Percentiles rank a stretch among this genome's conserved stretches.
Conservation (phyloP, 1,284 basidiomycete genomes). For the Irpex lacteus region DNA sequence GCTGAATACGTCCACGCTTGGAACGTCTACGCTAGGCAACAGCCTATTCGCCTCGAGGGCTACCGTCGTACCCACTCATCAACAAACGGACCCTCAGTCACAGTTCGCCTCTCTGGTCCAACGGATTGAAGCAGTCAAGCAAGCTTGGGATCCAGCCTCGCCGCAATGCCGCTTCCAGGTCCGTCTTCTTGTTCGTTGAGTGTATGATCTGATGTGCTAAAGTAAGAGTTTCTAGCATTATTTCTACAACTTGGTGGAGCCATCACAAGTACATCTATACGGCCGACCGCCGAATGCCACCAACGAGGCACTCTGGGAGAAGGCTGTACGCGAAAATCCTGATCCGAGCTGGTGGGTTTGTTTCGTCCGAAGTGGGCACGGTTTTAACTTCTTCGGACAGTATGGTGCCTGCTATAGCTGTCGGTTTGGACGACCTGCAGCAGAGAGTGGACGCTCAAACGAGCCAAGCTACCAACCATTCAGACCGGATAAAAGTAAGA, state of each 20-base stretch:
- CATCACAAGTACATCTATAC: slow-evolving; percentile 65
- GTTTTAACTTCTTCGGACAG: slow-evolving; percentile 34
- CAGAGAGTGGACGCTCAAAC: slow-evolving; percentile 80
- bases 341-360: slow-evolving; percentile 69
- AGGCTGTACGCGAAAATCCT: slow-evolving; percentile 80
- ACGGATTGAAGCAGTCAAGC: slow-evolving; percentile 64
- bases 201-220: background rate
- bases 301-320: slow-evolving; percentile 79
- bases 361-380: background rate
- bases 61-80: slow-evolving; percentile 36
- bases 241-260: slow-evolving; percentile 87
- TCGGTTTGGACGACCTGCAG: slow-evolving; percentile 82
- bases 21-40: slow-evolving; percentile 23
- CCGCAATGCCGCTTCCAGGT: slow-evolving; percentile 83
- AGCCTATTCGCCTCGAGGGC: slow-evolving; percentile 27
- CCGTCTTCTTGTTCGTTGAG: slow-evolving; percentile 20
- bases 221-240: slow-evolving; percentile 49
- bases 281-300: slow-evolving; percentile 72
- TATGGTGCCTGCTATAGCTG: slow-evolving; percentile 79
- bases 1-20: slow-evolving; percentile 26
- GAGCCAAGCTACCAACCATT: slow-evolving; percentile 65
- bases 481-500: slow-evolving; percentile 62
- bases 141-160: slow-evolving; percentile 71
- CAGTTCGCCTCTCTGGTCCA: slow-evolving; percentile 59
- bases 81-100: slow-evolving; percentile 54